These are phyloP conservation scores for Neofusicoccum sp. DNA, from an alignment of 2,329 filamentous ascomycete species.

Conservation along the genomic window DNA sequence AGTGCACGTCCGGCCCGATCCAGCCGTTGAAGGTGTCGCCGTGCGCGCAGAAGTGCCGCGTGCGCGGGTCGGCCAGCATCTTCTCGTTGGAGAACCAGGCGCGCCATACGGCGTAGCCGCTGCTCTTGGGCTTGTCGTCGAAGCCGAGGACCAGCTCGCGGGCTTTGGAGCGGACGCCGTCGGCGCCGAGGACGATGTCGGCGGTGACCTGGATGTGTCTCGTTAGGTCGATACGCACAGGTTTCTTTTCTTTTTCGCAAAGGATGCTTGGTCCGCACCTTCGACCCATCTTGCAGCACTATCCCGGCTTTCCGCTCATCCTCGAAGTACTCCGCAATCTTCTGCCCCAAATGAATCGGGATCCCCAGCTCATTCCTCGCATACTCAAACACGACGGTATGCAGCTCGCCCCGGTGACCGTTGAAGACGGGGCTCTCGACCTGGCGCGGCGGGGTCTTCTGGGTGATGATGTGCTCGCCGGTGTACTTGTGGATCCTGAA, in stretches of 20 bases:
- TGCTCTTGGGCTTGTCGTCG: conserved; percentile 55
- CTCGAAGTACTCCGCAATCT: conserved; percentile 59
- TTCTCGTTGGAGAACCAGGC: conserved; percentile 47
- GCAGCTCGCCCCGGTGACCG: conserved; percentile 63
- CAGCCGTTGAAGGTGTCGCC: conserved; percentile 43
- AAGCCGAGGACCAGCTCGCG: conserved; percentile 56
- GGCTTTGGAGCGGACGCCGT: conserved; percentile 56
- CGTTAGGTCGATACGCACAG: background rate
- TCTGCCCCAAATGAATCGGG: conserved; percentile 57
- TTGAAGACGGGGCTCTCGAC: conserved; percentile 60
- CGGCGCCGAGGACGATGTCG: conserved; percentile 56
- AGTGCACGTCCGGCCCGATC: conserved; percentile 44
- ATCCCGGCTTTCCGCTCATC: conserved; percentile 55
- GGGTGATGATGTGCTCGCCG: conserved; percentile 63
- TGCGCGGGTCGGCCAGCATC: conserved; percentile 43
- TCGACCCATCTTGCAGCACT: conserved; percentile 52
- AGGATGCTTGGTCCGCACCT: conserved; percentile 32
- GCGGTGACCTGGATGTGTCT: conserved; percentile 29
- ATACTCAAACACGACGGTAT: conserved; percentile 61
- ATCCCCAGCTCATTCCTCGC: conserved; percentile 58
- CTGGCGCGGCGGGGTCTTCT: conserved; percentile 49
- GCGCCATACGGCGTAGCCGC: conserved; percentile 57
- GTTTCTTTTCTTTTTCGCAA: background rate
- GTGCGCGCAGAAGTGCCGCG: conserved; percentile 40
- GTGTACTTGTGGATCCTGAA: conserved; percentile 66